These are phyloP conservation scores for Lachnellula occidentalis DNA, from an alignment of 2,329 filamentous ascomycete genomes.

Conservation along the genomic window DNA sequence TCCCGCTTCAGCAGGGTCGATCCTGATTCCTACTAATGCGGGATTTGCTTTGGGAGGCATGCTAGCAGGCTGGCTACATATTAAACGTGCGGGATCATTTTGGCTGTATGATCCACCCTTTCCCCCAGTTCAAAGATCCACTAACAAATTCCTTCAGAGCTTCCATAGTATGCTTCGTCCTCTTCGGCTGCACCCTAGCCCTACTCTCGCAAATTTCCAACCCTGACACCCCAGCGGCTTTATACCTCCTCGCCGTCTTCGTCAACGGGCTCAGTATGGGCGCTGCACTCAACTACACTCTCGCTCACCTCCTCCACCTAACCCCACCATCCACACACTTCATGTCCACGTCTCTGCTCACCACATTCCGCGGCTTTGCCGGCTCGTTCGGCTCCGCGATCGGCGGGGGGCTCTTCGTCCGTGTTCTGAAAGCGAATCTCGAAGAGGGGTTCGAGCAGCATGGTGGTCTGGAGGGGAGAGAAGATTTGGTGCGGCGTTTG, in stretches of 20 bases:
- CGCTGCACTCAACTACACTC: slow-evolving; percentile 70
- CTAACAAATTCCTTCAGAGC: slow-evolving; percentile 22
- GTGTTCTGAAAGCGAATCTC: slow-evolving; percentile 21
- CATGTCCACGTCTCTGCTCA: slow-evolving; percentile 68
- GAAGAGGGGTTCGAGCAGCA: slow-evolving; percentile 35
- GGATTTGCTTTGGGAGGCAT: slow-evolving; percentile 74
- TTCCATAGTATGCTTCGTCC: slow-evolving; percentile 52
- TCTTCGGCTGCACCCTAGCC: slow-evolving; percentile 58
- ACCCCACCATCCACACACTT: slow-evolving; percentile 63
- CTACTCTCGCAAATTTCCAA: slow-evolving; percentile 51
- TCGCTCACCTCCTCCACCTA: slow-evolving; percentile 74
- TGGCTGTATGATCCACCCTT: slow-evolving; percentile 46
- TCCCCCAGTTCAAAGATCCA: background rate
- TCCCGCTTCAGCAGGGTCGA: slow-evolving; percentile 65
- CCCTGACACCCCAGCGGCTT: slow-evolving; percentile 41
- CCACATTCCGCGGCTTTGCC: slow-evolving; percentile 77
- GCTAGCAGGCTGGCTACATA: slow-evolving; percentile 68
- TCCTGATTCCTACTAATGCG: slow-evolving; percentile 75
- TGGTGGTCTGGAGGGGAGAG: slow-evolving; percentile 24
- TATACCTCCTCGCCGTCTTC: slow-evolving; percentile 59
- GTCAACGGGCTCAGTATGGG: slow-evolving; percentile 69
- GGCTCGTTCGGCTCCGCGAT: slow-evolving; percentile 77
- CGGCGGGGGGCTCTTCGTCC: slow-evolving; percentile 54
- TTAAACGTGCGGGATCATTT: slow-evolving; percentile 67
- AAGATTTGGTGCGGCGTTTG: slow-evolving; percentile 46